phyloP scores from a whole-genome alignment of 805 yeast species.

The Zygosaccharomyces siamensis region DNA sequence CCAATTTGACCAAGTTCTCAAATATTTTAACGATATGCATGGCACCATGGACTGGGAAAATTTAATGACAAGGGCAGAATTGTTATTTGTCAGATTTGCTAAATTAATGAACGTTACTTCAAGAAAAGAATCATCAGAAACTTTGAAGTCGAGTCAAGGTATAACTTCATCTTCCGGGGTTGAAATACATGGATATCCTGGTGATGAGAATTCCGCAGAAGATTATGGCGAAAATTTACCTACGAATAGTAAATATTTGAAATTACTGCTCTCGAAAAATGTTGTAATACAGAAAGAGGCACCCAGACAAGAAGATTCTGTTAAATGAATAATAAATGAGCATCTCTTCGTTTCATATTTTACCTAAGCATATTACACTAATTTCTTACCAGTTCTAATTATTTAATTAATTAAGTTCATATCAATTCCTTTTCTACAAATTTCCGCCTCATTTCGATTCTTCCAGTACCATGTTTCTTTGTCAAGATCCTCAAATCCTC shows the following conservation, averaged over 20 bases:
- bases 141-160: slow-evolving; percentile 1
- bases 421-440: slow-evolving; percentile 38
- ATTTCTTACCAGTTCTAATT: neutral
- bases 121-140: slow-evolving; percentile 28
- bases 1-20: slow-evolving; percentile 86
- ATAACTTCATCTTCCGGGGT: slow-evolving; percentile 7
- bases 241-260: slow-evolving; percentile 37
- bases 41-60: slow-evolving; percentile 72
- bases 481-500: slow-evolving; percentile 34
- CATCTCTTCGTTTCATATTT: neutral
- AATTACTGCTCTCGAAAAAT: slow-evolving; percentile 55
- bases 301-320: slow-evolving; percentile 25
- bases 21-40: slow-evolving; percentile 86
- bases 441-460: slow-evolving; percentile 40
- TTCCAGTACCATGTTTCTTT: slow-evolving; percentile 39
- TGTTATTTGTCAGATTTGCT: slow-evolving; percentile 72
- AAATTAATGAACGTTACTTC: slow-evolving; percentile 79
- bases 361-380: neutral
- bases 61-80: slow-evolving; percentile 75
- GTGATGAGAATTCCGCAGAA: slow-evolving; percentile 1
- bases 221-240: slow-evolving; percentile 13
- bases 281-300: slow-evolving; percentile 60
- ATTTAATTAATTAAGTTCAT: slow-evolving; percentile 9
- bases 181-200: slow-evolving; percentile 10
- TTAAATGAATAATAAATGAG: slow-evolving; percentile 10